These are phyloP conservation scores for Phytophthora europaea DNA, from an alignment of 352 stramenopile species.

Conservation along the genomic window DNA sequence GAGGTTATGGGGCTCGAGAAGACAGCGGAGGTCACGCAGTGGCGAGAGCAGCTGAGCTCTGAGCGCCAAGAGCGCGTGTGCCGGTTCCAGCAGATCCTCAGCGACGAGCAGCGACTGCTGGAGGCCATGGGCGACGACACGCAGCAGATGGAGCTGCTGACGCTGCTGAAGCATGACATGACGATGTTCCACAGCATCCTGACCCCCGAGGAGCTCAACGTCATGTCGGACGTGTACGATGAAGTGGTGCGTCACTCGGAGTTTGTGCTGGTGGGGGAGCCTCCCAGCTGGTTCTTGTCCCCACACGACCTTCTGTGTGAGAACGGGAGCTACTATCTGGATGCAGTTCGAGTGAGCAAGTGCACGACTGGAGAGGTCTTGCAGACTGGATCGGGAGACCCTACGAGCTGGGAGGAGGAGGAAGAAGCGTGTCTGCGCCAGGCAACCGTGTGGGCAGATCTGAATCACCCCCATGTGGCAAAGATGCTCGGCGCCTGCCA, in stretches of 20 bases:
- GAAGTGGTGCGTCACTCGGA: slow-evolving; percentile 20
- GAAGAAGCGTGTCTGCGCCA: slow-evolving; percentile 40
- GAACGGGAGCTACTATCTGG: slow-evolving; percentile 23
- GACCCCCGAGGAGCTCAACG: slow-evolving; percentile 27
- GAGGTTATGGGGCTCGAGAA: slow-evolving; percentile 1
- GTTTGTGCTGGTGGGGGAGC: slow-evolving; percentile 26
- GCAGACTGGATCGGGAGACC: slow-evolving; percentile 7
- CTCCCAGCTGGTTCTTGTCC: slow-evolving; percentile 36
- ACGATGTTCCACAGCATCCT: slow-evolving; percentile 14
- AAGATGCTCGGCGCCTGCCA: slow-evolving; percentile 40
- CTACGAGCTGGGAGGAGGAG: slow-evolving; percentile 24
- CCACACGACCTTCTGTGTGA: slow-evolving; percentile 22
- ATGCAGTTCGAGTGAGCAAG: slow-evolving; percentile 36
- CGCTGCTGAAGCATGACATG: slow-evolving; percentile 29
- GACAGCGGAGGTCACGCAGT: slow-evolving; percentile 23
- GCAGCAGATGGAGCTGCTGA: slow-evolving; percentile 38
- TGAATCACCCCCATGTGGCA: slow-evolving; percentile 42
- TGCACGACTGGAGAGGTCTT: slow-evolving; percentile 21
- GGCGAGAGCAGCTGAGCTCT: slow-evolving; percentile 18
- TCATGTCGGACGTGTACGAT: slow-evolving; percentile 38
- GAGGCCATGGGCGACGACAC: slow-evolving; percentile 32
- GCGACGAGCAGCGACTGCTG: slow-evolving; percentile 19
- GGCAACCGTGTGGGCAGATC: slow-evolving; percentile 32
- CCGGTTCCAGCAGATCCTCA: slow-evolving; percentile 18
- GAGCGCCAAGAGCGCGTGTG: slow-evolving; percentile 29